Percentiles rank a stretch among this genome's conserved stretches.
These are phyloP conservation scores for Corinectria fuckeliana DNA, from an alignment of 2,329 filamentous ascomycete genomes.

Conservation along the genomic window DNA sequence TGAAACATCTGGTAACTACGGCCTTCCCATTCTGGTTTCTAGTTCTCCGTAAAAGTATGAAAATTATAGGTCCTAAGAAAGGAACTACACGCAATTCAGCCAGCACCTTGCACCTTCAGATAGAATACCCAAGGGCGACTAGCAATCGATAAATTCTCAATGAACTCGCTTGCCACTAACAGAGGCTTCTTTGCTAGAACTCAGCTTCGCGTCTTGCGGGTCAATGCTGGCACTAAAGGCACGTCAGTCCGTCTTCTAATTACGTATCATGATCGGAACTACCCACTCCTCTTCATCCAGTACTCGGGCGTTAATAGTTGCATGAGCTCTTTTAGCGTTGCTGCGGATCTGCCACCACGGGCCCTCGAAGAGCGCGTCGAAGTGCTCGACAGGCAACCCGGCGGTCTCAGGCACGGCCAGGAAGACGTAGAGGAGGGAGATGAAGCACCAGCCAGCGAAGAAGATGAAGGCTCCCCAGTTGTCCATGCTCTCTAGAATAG, in stretches of 20 bases:
- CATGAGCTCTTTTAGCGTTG: constrained; percentile 13
- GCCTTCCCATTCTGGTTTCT: too few relatives aligned
- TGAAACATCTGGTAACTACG: background rate
- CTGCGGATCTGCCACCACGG: constrained; percentile 28
- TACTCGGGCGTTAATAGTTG: constrained; percentile 1
- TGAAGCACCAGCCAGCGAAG: constrained; percentile 46
- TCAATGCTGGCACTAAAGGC: constrained; percentile 1
- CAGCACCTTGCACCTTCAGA: background rate
- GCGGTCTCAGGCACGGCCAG: constrained; percentile 48
- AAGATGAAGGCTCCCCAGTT: constrained; percentile 49
- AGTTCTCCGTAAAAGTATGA: background rate
- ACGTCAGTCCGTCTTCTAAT: background rate
- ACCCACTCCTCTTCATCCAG: constrained; percentile 19
- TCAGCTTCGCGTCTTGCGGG: background rate
- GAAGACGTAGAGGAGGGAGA: constrained; percentile 47
- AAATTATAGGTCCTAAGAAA: too few relatives aligned
- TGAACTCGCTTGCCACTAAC: background rate
- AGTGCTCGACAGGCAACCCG: constrained; percentile 47
- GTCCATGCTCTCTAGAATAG: constrained; percentile 41
- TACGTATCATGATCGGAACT: background rate
- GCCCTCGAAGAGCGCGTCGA: constrained; percentile 45
- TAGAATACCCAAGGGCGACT: background rate
- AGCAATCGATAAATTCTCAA: background rate
- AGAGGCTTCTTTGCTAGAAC: background rate
- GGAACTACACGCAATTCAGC: background rate